Evolutionary conservation across 495 filamentous ascomycete species (phyloP).

Genomic region (Polyplosphaeria fusca): DNA sequence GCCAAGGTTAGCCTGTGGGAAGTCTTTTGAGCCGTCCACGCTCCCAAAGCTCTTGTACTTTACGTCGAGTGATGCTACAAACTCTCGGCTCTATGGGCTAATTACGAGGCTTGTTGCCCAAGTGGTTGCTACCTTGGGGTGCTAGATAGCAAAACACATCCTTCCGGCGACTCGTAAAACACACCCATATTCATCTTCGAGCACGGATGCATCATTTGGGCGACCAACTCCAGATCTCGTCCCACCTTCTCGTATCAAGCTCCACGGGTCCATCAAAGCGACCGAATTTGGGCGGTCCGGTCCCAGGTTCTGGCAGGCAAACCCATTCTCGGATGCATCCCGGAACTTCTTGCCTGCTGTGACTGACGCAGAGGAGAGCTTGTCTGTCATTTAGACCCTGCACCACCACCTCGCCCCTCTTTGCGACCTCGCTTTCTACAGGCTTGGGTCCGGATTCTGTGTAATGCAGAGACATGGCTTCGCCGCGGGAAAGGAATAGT

Average conservation of each 20-base stretch:
- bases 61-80: background rate
- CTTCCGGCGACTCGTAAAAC: too few relatives aligned
- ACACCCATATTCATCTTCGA: too few relatives aligned
- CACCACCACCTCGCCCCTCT: slow-evolving; percentile 44
- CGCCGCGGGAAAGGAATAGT: slow-evolving; percentile 57
- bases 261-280: slow-evolving; percentile 55
- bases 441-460: slow-evolving; percentile 28
- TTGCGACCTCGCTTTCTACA: slow-evolving; percentile 45
- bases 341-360: slow-evolving; percentile 87
- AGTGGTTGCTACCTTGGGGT: too few relatives aligned
- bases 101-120: too few relatives aligned
- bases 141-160: too few relatives aligned
- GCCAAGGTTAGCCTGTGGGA: slow-evolving; percentile 96
- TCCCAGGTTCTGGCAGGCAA: slow-evolving; percentile 65
- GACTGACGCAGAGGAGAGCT: slow-evolving; percentile 81
- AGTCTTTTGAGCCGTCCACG: slow-evolving; percentile 59
- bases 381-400: slow-evolving; percentile 62
- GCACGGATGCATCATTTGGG: too few relatives aligned
- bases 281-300: slow-evolving; percentile 57
- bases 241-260: slow-evolving; percentile 53
- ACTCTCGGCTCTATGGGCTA: too few relatives aligned
- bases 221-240: slow-evolving; percentile 60
- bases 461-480: slow-evolving; percentile 30
- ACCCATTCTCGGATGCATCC: slow-evolving; percentile 75
- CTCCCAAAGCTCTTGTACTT: too few relatives aligned